Evolutionary conservation across 192 early-diverging fungal species (phyloP), one percentile per base, ranked within the genome.

Genomic region (Coemansia sp.): DNA sequence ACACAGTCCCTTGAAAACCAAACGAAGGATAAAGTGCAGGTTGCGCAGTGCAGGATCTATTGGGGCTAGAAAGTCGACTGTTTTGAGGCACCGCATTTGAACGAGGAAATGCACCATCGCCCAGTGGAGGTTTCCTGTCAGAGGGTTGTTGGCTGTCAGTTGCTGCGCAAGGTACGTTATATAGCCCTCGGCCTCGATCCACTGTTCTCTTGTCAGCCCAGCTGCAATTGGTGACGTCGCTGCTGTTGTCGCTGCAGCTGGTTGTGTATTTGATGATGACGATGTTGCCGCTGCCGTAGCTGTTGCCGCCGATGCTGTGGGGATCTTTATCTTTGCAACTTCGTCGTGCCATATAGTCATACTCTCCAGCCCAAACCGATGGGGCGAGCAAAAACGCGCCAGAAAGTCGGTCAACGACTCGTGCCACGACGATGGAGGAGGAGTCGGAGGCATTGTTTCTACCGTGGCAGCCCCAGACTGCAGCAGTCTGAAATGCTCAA

Each of bases 81-180:
- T 77, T 37, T 68, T 70, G n/a, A 82, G 75, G 25, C 74, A 70
- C 13, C 75, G 80, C 74, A 82, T 70, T 18, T 72, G 51, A 3
- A 67, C 74, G 1, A 77, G 60, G 58, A 67, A 77, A 55, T 82
- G 80, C 7, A 82, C 53, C 66, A 77, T 76, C 16, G 80, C 80
- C 68, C 71, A 82, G 46, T 67, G 57, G 23, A 82, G 68, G 48
- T 82, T 82, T 12, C 75, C 75, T 4, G 80, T 77, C 23, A 68
- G 70, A 31, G 71, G 29, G 28, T 67, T 71, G 49, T 82, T 77
- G 21, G 60, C 71, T 15, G 71, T 67, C 64, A 81, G 59, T 56
- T 72, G 73, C 55, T 61, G 67, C n/a, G 72, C 79, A 16, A 81
- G 58, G 23, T 72, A 59, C 28, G 55, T 64, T 34, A 74, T 52